Evolutionary conservation across 306 rosid genomes (phyloP).

Genomic region (Begonia masoniana): DNA sequence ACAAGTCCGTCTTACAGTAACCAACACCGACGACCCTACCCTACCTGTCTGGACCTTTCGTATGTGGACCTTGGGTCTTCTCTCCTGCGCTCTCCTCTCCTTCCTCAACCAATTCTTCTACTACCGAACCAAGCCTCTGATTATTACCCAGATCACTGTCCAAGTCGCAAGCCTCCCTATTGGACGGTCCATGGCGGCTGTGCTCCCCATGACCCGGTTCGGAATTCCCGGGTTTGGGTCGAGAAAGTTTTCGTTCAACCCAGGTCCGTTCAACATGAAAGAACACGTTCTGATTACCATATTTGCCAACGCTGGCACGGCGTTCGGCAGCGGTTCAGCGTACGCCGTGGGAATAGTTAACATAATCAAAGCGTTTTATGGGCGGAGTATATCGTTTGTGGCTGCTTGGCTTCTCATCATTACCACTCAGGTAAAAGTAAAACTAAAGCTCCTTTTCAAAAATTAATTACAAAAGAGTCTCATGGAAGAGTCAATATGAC

Average conservation of each 20-base stretch:
- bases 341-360: constrained; percentile 46
- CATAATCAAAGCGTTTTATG: constrained; percentile 55
- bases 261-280: constrained; percentile 78
- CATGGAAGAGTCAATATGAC: too few relatives aligned
- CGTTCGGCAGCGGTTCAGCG: constrained; percentile 53
- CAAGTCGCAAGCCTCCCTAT: constrained; percentile 55
- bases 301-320: constrained; percentile 64
- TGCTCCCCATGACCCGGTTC: constrained; percentile 29
- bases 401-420: constrained; percentile 64
- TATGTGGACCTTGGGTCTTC: constrained; percentile 63
- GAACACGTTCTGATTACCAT: constrained; percentile 74
- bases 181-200: constrained; percentile 54
- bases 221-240: constrained; percentile 32
- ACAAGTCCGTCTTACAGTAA: constrained; percentile 53
- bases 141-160: constrained; percentile 47
- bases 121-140: constrained; percentile 51
- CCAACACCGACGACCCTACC: constrained; percentile 44
- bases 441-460: too few relatives aligned
- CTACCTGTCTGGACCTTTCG: constrained; percentile 86
- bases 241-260: constrained; percentile 32
- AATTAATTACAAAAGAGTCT: background rate
- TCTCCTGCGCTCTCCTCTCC: constrained; percentile 50
- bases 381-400: constrained; percentile 28
- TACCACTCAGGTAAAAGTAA: constrained; percentile 52
- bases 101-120: constrained; percentile 79